Base-by-base conservation (phyloP, 164 flowering plant species). In the Macadamia tetraphylla region DNA sequence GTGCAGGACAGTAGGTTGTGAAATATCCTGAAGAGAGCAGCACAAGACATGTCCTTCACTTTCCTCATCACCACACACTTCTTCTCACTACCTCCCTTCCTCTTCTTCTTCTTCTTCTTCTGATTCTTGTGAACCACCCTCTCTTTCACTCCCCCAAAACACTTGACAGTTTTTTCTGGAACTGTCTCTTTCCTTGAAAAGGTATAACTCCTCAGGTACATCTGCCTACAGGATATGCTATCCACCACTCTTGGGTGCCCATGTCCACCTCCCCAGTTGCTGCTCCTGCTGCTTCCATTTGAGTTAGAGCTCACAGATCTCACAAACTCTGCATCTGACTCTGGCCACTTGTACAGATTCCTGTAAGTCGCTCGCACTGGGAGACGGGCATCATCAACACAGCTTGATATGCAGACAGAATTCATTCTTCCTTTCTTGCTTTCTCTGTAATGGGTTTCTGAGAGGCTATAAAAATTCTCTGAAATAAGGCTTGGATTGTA, bases 291-390 rank as follows among this genome's bases (percentile, higher is more conserved):
- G 40, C 3, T 35, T 5, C 3, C 3, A 5, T 35, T 35, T 35
- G 40, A 35, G 31, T 60, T 53, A 1, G 69, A 18, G 55, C 74
- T 74, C 58, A 78, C 72, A 0, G 86, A 76, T 55, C 68, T 62
- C 29, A 81, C 73, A 71, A 83, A 82, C 81, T 81, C 85, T 40
- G 84, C 81, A 52, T 82, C 86, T 14, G 87, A 81, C 60, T 83
- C 88, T 56, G 88, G 86, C 90, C 88, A 84, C 81, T 81, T 80
- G 81, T 86, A 78, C 65, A 81, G 87, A 80, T 80, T 83, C 23
- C 70, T 73, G 70, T 80, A 84, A 5, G 80, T 84, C 51, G 85
- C 84, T 9, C 84, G 70, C 5, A 80, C 77, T 0, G 90, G 85
- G n/a, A 70, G 71, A 6, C 80, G 52, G 30, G 81, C 75, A 60